These are phyloP conservation scores for Blastocladiella britannica DNA, from an alignment of 192 early-diverging fungal genomes.

Conservation along the genomic window DNA sequence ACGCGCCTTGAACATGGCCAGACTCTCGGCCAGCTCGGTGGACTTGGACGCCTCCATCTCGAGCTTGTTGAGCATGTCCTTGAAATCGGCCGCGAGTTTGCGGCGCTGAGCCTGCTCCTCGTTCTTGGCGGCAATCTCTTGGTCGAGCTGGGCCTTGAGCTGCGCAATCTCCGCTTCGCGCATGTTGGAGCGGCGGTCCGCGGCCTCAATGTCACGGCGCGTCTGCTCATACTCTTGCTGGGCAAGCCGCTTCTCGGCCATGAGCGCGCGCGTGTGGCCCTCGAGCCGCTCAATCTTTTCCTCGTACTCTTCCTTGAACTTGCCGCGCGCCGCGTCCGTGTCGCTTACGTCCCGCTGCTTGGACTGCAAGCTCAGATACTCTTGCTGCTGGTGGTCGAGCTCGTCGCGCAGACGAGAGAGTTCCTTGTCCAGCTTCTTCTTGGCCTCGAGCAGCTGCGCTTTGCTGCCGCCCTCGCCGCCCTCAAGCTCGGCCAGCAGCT, in stretches of 20 bases:
- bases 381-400: constrained; percentile 31
- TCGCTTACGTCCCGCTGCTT: constrained; percentile 27
- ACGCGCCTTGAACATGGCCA: constrained; percentile 28
- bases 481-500: constrained; percentile 44
- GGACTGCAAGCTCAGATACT: constrained; percentile 27
- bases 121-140: constrained; percentile 35
- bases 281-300: constrained; percentile 56
- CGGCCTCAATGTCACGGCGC: constrained; percentile 38
- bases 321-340: constrained; percentile 29
- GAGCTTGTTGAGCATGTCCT: constrained; percentile 35
- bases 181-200: constrained; percentile 40
- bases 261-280: constrained; percentile 57
- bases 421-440: constrained; percentile 40
- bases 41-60: constrained; percentile 41
- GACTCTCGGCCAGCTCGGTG: constrained; percentile 27
- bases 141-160: constrained; percentile 34
- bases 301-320: constrained; percentile 44
- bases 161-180: constrained; percentile 42
- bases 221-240: constrained; percentile 65
- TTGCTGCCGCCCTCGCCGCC: constrained; percentile 44
- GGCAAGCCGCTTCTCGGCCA: constrained; percentile 48
- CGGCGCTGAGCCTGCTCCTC: constrained; percentile 35
- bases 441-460: constrained; percentile 31
- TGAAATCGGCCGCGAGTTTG: constrained; percentile 32
- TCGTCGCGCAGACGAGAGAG: constrained; percentile 24